These are phyloP conservation scores for Microcyclospora pomicola DNA, from an alignment of 2,329 filamentous ascomycete genomes.

Conservation along the genomic window DNA sequence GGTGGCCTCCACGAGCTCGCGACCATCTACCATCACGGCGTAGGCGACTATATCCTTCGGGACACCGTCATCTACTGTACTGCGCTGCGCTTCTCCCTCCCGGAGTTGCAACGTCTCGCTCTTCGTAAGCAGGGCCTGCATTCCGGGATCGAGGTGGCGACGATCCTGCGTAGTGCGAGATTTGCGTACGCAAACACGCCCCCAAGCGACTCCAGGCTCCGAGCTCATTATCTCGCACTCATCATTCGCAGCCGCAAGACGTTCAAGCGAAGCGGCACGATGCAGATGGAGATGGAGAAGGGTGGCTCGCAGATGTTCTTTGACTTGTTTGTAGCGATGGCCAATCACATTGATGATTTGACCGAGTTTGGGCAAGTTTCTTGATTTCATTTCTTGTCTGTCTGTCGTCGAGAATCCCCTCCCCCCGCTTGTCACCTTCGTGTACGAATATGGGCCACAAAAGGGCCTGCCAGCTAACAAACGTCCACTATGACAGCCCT, in stretches of 20 bases:
- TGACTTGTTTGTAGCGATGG: conserved; percentile 95
- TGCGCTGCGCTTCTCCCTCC: conserved; percentile 78
- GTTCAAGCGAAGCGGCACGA: conserved; percentile 95
- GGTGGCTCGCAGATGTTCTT: conserved; percentile 84
- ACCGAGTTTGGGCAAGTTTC: conserved; percentile 64
- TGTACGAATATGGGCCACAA: conserved; percentile 1
- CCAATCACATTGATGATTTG: conserved; percentile 95
- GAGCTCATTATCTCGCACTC: conserved; percentile 91
- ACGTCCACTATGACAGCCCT: conserved; percentile 8
- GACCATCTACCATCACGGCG: conserved; percentile 63
- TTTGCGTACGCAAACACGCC: conserved; percentile 94
- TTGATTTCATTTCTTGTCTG: conserved; percentile 8
- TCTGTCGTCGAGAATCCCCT: conserved; percentile 2
- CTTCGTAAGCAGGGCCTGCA: conserved; percentile 91
- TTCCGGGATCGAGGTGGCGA: conserved; percentile 79
- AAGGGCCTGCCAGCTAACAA: conserved; percentile 6
- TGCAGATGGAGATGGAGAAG: conserved; percentile 97
- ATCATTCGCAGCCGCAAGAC: conserved; percentile 96
- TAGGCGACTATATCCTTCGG: conserved; percentile 64
- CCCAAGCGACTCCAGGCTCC: conserved; percentile 79
- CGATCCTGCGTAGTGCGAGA: conserved; percentile 81
- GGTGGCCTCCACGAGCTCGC: conserved; percentile 49
- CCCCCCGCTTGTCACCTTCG: background rate
- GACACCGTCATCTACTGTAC: conserved; percentile 93
- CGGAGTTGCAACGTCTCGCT: conserved; percentile 80